phyloP scores from a whole-genome alignment of 805 yeast genomes.

The Debaryomyces hansenii region DNA sequence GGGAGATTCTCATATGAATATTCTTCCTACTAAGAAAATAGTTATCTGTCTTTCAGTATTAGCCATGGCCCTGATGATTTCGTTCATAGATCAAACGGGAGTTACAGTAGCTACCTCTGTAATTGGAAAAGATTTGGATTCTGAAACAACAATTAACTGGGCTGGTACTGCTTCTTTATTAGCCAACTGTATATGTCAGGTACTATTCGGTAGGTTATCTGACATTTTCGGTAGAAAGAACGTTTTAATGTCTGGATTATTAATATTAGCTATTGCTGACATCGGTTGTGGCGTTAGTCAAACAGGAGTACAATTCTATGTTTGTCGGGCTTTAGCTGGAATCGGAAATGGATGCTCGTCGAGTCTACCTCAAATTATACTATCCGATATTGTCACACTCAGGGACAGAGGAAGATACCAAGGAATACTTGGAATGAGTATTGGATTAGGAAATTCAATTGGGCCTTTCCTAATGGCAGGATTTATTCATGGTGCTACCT shows the following conservation, averaged over 20 bases:
- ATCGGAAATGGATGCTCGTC: constrained; percentile 56
- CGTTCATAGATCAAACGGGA: constrained; percentile 52
- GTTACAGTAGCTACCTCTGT: constrained; percentile 48
- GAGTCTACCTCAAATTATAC: constrained; percentile 51
- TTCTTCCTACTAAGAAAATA: constrained; percentile 38
- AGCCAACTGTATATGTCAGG: constrained; percentile 53
- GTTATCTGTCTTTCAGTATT: constrained; percentile 37
- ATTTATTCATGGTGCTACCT: constrained; percentile 41
- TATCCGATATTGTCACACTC: constrained; percentile 54
- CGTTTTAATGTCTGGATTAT: constrained; percentile 40
- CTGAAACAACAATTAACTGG: constrained; percentile 54
- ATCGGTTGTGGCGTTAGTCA: constrained; percentile 53
- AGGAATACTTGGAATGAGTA: constrained; percentile 52
- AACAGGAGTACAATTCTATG: constrained; percentile 47
- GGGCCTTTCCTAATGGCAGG: constrained; percentile 61
- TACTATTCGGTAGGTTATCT: constrained; percentile 52
- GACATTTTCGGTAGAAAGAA: constrained; percentile 56
- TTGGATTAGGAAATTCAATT: constrained; percentile 51
- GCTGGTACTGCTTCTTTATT: constrained; percentile 56
- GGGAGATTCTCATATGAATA: constrained; percentile 44
- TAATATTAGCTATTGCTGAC: constrained; percentile 43
- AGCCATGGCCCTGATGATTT: constrained; percentile 38
- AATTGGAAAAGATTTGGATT: constrained; percentile 49
- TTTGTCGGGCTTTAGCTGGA: constrained; percentile 57
- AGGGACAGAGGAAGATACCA: constrained; percentile 57